A percentile compares a stretch with the other conserved stretches of the same genome.
Evolutionary conservation across 768 basidiomycete species (phyloP).

Genomic region (Tulasnella sp.): DNA sequence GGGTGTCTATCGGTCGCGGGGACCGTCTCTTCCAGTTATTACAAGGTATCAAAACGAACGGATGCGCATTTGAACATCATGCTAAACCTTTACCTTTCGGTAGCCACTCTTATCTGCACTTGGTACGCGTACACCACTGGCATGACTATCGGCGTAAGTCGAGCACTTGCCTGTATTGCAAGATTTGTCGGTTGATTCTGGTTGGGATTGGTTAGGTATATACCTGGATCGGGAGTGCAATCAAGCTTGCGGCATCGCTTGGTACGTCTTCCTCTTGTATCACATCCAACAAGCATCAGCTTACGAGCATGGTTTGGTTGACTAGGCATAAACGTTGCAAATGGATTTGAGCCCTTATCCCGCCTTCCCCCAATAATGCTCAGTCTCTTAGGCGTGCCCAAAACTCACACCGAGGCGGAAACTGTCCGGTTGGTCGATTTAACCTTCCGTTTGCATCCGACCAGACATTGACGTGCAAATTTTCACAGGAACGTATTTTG

Average conservation of each 20-base stretch:
- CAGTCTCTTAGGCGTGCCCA: not conserved
- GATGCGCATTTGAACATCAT: not conserved
- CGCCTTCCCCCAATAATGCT: slow-evolving; percentile 12
- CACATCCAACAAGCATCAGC: not conserved
- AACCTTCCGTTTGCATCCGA: not conserved
- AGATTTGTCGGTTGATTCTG: not conserved
- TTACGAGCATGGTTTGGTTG: not conserved
- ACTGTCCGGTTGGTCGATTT: not conserved
- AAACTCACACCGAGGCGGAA: not conserved
- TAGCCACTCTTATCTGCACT: not conserved
- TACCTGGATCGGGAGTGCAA: not conserved
- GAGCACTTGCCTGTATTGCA: not conserved
- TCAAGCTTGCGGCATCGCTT: not conserved
- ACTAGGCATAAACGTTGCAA: slow-evolving; percentile 15
- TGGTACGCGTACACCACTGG: slow-evolving; percentile 4
- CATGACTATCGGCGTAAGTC: not conserved
- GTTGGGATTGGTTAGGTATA: not conserved
- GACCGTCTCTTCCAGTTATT: not conserved
- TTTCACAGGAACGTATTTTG: slow-evolving; percentile 20
- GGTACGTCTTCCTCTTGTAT: not conserved
- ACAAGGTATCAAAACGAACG: not conserved
- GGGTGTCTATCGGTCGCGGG: not conserved
- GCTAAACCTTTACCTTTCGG: not conserved
- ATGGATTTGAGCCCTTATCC: slow-evolving; percentile 18
- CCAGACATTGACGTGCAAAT: not conserved